Percentiles rank a stretch among this genome's conserved stretches.
Evolutionary conservation across 2,329 filamentous ascomycete species (phyloP).

Genomic region (Metarhizium guizhouense): DNA sequence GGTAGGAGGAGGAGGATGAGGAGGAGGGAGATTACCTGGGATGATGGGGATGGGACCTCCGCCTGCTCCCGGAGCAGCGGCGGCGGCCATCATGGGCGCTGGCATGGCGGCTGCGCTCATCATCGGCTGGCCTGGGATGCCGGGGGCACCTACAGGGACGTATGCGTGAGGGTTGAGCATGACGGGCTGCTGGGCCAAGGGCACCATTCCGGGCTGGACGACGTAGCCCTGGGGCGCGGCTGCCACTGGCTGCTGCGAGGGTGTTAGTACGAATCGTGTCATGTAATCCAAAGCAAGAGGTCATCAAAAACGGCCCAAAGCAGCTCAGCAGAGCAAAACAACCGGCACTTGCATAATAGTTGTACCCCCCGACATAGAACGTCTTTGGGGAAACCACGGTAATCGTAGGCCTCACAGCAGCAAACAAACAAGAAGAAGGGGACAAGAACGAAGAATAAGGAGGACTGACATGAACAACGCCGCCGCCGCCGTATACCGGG

Average conservation of each 20-base stretch:
- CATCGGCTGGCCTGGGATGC: constrained; percentile 19
- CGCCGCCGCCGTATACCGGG: not conserved
- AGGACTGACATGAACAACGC: constrained; percentile 23
- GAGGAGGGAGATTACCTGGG: constrained; percentile 27
- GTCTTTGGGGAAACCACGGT: constrained; percentile 24
- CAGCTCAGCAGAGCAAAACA: not conserved
- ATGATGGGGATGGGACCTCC: constrained; percentile 21
- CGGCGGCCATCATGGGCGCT: constrained; percentile 15
- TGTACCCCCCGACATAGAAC: constrained; percentile 20
- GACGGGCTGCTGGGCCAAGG: constrained; percentile 18
- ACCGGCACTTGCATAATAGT: constrained; percentile 31
- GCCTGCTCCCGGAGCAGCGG: constrained; percentile 10
- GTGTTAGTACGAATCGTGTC: not conserved
- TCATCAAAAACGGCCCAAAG: not conserved
- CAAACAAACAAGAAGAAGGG: constrained; percentile 12
- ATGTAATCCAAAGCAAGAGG: not conserved
- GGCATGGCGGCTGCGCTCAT: constrained; percentile 17
- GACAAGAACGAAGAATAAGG: constrained; percentile 6
- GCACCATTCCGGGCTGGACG: constrained; percentile 16
- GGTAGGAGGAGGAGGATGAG: constrained; percentile 1
- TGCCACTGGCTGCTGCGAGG: constrained; percentile 19
- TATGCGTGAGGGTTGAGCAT: constrained; percentile 22
- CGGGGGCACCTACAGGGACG: constrained; percentile 9
- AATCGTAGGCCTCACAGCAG: constrained; percentile 15
- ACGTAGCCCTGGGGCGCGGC: constrained; percentile 21